Evolutionary conservation across 2,329 filamentous ascomycete genomes (phyloP).

Genomic region (Fusarium coffeatum): DNA sequence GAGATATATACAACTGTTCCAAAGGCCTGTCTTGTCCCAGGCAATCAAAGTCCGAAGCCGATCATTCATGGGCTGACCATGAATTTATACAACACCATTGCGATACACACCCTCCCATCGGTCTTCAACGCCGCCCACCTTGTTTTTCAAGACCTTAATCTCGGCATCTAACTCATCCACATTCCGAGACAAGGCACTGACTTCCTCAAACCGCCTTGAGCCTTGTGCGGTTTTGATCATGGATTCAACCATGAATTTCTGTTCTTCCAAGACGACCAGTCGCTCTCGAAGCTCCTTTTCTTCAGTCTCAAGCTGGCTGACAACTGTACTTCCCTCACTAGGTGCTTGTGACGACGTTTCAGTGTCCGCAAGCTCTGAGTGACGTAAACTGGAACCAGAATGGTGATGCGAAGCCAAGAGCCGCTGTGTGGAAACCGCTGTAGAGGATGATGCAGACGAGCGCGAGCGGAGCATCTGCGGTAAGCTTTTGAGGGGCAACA

Average conservation of each 20-base stretch:
- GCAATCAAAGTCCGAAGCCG: neutral
- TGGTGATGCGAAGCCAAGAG: constrained; percentile 51
- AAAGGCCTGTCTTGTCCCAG: neutral
- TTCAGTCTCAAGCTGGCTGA: constrained; percentile 77
- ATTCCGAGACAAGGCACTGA: constrained; percentile 81
- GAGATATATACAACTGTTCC: constrained; percentile 16
- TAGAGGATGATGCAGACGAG: constrained; percentile 51
- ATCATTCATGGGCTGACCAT: neutral
- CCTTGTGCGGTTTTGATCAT: constrained; percentile 85
- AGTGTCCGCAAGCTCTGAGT: constrained; percentile 59
- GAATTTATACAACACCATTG: constrained; percentile 41
- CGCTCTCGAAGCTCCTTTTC: constrained; percentile 84
- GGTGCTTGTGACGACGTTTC: constrained; percentile 59
- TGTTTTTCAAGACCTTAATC: constrained; percentile 74
- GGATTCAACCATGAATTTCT: constrained; percentile 86
- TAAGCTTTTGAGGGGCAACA: constrained; percentile 85
- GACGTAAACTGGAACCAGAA: constrained; percentile 56
- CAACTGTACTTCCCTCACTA: constrained; percentile 65
- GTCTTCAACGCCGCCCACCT: constrained; percentile 74
- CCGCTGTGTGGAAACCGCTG: constrained; percentile 45
- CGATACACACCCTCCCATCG: constrained; percentile 66
- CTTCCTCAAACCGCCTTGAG: constrained; percentile 85
- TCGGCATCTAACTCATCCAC: constrained; percentile 84
- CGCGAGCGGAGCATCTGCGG: constrained; percentile 70
- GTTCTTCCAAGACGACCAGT: constrained; percentile 88